Evolutionary conservation across 495 filamentous ascomycete genomes (phyloP).

Genomic region (Diplogelasinospora grovesii): DNA sequence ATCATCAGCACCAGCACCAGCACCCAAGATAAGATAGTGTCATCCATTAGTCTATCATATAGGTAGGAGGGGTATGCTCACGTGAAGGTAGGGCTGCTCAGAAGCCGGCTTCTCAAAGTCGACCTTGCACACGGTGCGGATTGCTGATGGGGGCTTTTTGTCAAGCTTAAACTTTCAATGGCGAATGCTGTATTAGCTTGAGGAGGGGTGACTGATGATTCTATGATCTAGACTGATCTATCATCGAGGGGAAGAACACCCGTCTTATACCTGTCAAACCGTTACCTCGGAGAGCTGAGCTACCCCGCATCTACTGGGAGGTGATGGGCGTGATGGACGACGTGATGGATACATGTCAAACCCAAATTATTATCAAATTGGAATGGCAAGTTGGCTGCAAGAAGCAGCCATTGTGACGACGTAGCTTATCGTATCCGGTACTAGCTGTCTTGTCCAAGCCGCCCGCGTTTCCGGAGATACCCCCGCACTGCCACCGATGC

Average conservation of each 20-base stretch:
- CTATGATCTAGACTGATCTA: neutral
- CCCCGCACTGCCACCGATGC: too few relatives aligned
- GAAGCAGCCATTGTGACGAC: neutral
- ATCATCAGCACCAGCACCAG: too few relatives aligned
- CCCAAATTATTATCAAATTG: neutral
- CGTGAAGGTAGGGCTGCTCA: constrained; percentile 70
- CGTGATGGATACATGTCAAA: neutral
- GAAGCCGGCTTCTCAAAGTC: constrained; percentile 69
- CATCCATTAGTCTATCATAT: too few relatives aligned
- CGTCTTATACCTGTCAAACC: neutral
- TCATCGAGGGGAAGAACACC: neutral
- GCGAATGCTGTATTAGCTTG: neutral
- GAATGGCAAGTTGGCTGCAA: too few relatives aligned
- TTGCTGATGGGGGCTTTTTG: constrained; percentile 31
- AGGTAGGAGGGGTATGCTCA: constrained; percentile 34
- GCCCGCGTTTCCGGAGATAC: neutral
- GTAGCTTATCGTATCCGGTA: neutral
- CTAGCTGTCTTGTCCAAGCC: neutral
- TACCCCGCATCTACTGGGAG: neutral
- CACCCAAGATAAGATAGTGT: too few relatives aligned
- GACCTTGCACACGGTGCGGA: constrained; percentile 72
- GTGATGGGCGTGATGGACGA: too few relatives aligned
- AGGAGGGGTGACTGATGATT: too few relatives aligned
- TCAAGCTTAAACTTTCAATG: constrained; percentile 1
- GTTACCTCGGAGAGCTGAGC: too few relatives aligned